These are phyloP conservation scores for Calonectria crousiana DNA, from an alignment of 2,329 filamentous ascomycete genomes.

Conservation along the genomic window DNA sequence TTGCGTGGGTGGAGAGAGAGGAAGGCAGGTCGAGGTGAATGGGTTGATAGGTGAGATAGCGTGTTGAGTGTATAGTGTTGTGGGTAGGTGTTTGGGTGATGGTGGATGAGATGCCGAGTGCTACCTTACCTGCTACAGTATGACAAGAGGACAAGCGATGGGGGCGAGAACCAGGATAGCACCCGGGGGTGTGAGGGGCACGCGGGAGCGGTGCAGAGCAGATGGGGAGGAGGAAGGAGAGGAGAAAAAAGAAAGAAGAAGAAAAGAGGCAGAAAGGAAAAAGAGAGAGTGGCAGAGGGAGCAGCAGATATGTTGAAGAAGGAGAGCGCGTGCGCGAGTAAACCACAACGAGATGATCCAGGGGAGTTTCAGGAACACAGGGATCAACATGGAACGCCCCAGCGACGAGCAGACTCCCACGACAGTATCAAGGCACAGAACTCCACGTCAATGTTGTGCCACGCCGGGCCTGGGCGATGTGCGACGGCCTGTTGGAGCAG, in stretches of 20 bases:
- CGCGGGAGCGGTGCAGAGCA: slow-evolving; percentile 16
- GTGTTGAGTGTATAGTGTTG: neutral
- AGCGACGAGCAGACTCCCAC: slow-evolving; percentile 23
- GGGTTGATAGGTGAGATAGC: neutral
- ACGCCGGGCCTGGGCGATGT: slow-evolving; percentile 8
- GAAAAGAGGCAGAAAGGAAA: slow-evolving; percentile 26
- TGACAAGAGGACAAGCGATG: neutral
- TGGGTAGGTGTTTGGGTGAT: slow-evolving; percentile 3
- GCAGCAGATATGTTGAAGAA: slow-evolving; percentile 15
- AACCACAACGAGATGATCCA: slow-evolving; percentile 36
- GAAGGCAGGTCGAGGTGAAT: slow-evolving; percentile 6
- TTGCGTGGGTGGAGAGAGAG: slow-evolving; percentile 8
- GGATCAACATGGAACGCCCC: slow-evolving; percentile 42
- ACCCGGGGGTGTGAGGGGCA: slow-evolving; percentile 19
- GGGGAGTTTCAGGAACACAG: slow-evolving; percentile 46
- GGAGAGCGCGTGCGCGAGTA: slow-evolving; percentile 13
- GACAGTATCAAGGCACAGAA: slow-evolving; percentile 15
- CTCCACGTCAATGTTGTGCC: slow-evolving; percentile 18
- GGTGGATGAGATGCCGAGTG: slow-evolving; percentile 2
- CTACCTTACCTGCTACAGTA: slow-evolving; percentile 13
- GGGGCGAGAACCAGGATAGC: neutral
- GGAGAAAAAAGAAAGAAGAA: slow-evolving; percentile 22
- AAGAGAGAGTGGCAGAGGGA: slow-evolving; percentile 19
- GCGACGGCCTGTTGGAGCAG: neutral
- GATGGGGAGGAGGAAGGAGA: slow-evolving; percentile 10